Evolutionary conservation across 1,284 basidiomycete species (phyloP), one percentile per base, ranked within the genome.

Genomic region (Phlebopus sp.): DNA sequence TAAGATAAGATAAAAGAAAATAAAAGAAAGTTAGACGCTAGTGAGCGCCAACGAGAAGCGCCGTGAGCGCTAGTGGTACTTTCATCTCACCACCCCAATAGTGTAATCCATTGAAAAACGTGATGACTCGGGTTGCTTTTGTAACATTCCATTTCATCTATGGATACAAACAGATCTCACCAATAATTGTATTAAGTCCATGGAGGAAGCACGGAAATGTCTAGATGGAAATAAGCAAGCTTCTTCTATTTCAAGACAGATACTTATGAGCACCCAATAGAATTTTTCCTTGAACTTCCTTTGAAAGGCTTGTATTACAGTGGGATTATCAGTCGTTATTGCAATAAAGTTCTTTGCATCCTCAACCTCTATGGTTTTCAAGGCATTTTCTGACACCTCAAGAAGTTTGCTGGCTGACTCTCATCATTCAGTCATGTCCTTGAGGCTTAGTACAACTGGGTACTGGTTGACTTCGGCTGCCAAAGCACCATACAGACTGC

Each of bases 41-140:
- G n/a, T n/a, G n/a, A n/a, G n/a, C n/a, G n/a, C n/a, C n/a, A n/a
- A n/a, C n/a, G n/a, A n/a, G n/a, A n/a, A n/a, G n/a, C n/a, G n/a
- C n/a, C n/a, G n/a, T n/a, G n/a, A n/a, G n/a, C n/a, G n/a, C n/a
- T n/a, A n/a, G n/a, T n/a, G n/a, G n/a, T n/a, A n/a, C 34, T 14
- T 15, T 35, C 10, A 35, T 3, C 34, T 35, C 9, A 35, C 59
- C 64, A 27, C 62, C 55, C 62, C 63, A 46, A 10, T 4, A 66
- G 43, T 67, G 64, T 6, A 60, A 68, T 13, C 49, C 40, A 45
- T 60, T 60, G 54, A 68, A 67, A 53, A 64, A 68, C 5, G 56
- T 45, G 8, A 68, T 59, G 36, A 67, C 57, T 3, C 43, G 30
- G 5, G 44, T 52, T 31, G 42, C 50, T 42, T 55, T 52, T 10